Evolutionary conservation across 2,329 filamentous ascomycete species (phyloP), one percentile per base, ranked within the genome.

Genomic region (Penicillium vulpinum): DNA sequence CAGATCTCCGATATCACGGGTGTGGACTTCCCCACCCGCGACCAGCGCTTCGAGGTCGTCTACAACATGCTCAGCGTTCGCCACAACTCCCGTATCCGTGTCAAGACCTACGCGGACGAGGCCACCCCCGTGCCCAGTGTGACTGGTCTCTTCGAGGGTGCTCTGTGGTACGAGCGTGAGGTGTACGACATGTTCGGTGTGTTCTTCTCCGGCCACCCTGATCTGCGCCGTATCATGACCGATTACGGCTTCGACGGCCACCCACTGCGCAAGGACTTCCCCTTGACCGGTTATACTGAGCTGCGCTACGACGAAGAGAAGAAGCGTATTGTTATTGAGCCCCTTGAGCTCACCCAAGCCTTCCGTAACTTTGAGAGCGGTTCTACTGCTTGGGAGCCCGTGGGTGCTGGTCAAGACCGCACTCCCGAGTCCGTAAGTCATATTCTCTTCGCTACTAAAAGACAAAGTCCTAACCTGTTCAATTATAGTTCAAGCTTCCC

Each of bases 191-290:
- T 99, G 70, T 99, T 96, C 73, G 94, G 94, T 62, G 92, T 99
- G 65, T 97, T 97, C 83, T 99, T 99, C 78, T 83, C 88, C 53
- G 91, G 89, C 61, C 94, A 99, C 81, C 94, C 94, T 38, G 95
- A 99, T 80, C 82, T 99, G 68, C 87, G 94, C 75, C 87, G 94
- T 67, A 97, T 99, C 80, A 95, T 99, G 93, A 99, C 94, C 64
- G 94, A 99, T 76, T 99, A 99, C 76, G 94, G 94, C 51, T 99
- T 99, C 72, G 95, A 99, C 76, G 94, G 94, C 51, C 94, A 99
- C 80, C 94, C 94, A 40, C 80, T 99, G 73, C 86, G 95, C 73
- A 99, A 99, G 81, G 94, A 99, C 75, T 99, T 99, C 81, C 94
- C 94, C 22, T 80, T 99, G 75, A 97, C 94, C 2, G 94, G 94